Conservation (phyloP, 495 filamentous ascomycete genomes). For the Trichoderma erinaceum region DNA sequence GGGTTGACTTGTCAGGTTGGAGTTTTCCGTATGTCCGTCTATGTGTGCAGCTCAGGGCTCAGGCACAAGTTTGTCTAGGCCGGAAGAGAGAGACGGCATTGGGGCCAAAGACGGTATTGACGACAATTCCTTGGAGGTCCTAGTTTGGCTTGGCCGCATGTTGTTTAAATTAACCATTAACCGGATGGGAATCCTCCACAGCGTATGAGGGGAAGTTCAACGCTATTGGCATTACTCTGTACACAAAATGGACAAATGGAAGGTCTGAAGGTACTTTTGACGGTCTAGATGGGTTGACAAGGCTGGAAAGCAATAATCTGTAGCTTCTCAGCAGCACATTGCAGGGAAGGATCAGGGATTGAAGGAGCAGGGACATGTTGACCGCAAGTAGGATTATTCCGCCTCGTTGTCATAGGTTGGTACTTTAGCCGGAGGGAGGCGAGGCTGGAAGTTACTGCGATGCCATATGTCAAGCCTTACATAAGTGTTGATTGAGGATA, state of each 20-base stretch:
- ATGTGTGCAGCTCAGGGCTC: background rate
- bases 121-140: background rate
- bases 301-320: background rate
- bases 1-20: background rate
- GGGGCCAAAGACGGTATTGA: background rate
- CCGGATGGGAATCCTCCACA: background rate
- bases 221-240: background rate
- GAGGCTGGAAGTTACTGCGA: background rate
- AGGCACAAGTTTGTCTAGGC: background rate
- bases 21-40: background rate
- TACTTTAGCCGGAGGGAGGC: background rate
- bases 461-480: too few relatives aligned
- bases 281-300: background rate
- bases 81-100: background rate
- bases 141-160: background rate
- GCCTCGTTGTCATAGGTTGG: background rate
- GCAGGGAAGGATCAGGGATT: background rate
- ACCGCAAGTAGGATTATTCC: conserved; percentile 1
- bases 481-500: too few relatives aligned
- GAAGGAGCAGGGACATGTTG: background rate
- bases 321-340: background rate
- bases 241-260: background rate
- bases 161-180: background rate
- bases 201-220: background rate
- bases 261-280: background rate